phyloP scores from a whole-genome alignment of 2,329 filamentous ascomycete genomes.

The Alternaria consortialis region DNA sequence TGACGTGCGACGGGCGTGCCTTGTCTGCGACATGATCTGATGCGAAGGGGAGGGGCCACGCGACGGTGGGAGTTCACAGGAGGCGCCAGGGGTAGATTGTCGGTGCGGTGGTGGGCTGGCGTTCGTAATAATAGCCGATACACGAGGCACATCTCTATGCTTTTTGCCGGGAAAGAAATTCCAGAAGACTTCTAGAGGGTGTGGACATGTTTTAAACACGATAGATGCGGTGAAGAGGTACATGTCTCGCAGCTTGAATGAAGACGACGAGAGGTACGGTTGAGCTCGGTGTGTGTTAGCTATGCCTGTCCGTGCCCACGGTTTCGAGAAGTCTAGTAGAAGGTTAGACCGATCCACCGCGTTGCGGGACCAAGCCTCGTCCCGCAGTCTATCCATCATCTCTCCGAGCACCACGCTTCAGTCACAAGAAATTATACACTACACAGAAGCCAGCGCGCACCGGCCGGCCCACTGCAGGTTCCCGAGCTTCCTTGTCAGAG shows the following conservation, averaged over 20 bases:
- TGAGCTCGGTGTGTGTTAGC: neutral
- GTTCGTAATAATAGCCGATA: slow-evolving; percentile 9
- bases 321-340: slow-evolving; percentile 24
- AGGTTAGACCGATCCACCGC: slow-evolving; percentile 18
- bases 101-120: slow-evolving; percentile 7
- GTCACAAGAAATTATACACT: slow-evolving; percentile 10
- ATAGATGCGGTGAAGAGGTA: neutral
- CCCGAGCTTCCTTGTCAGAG: slow-evolving; percentile 4
- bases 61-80: slow-evolving; percentile 16
- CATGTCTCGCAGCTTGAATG: neutral
- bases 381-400: slow-evolving; percentile 21
- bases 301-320: slow-evolving; percentile 1
- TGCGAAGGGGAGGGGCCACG: slow-evolving; percentile 16
- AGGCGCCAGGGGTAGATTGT: slow-evolving; percentile 7
- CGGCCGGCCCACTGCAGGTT: slow-evolving; percentile 2
- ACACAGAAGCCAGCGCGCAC: neutral
- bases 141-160: slow-evolving; percentile 6
- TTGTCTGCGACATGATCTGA: slow-evolving; percentile 24
- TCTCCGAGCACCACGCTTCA: slow-evolving; percentile 22
- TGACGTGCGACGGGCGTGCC: slow-evolving; percentile 19
- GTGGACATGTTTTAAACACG: neutral
- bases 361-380: slow-evolving; percentile 27
- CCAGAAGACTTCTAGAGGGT: slow-evolving; percentile 4
- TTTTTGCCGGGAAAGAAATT: slow-evolving; percentile 7
- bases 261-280: neutral